Percentiles rank a stretch among this genome's conserved stretches.
Conservation (phyloP, 768 basidiomycete species). For the Leccinum subtestaceum region DNA sequence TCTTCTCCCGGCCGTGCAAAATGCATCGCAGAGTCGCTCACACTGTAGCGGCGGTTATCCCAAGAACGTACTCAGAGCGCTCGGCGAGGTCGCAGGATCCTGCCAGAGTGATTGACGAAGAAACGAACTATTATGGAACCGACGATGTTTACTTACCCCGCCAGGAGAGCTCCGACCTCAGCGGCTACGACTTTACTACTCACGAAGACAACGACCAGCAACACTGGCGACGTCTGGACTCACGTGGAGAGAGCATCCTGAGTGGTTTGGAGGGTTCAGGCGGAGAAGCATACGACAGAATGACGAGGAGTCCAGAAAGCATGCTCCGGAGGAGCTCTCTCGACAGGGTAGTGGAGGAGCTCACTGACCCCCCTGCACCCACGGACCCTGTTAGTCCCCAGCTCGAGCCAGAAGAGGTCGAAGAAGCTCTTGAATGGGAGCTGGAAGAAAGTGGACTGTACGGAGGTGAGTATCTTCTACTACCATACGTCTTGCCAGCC, state of each 20-base stretch:
- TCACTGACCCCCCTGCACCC: constrained; percentile 10
- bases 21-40: constrained; percentile 35
- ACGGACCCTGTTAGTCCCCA: constrained; percentile 14
- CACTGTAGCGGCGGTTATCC: constrained; percentile 28
- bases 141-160: constrained; percentile 8
- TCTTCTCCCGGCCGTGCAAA: neutral
- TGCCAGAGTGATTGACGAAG: constrained; percentile 12
- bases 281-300: constrained; percentile 24
- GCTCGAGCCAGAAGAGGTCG: constrained; percentile 33
- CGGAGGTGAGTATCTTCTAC: constrained; percentile 36
- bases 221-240: constrained; percentile 32
- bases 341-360: constrained; percentile 40
- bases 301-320: constrained; percentile 36
- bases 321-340: constrained; percentile 28
- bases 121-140: constrained; percentile 13
- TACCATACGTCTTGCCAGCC: neutral
- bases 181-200: constrained; percentile 22
- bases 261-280: constrained; percentile 28
- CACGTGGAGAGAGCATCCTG: constrained; percentile 32
- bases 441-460: constrained; percentile 51
- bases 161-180: constrained; percentile 17
- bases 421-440: constrained; percentile 45
- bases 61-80: constrained; percentile 23
- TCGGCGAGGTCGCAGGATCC: constrained; percentile 19
- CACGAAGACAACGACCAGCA: constrained; percentile 24